Evolutionary conservation across 352 stramenopile species (phyloP).

Genomic region (Elongisporangium anandrum): DNA sequence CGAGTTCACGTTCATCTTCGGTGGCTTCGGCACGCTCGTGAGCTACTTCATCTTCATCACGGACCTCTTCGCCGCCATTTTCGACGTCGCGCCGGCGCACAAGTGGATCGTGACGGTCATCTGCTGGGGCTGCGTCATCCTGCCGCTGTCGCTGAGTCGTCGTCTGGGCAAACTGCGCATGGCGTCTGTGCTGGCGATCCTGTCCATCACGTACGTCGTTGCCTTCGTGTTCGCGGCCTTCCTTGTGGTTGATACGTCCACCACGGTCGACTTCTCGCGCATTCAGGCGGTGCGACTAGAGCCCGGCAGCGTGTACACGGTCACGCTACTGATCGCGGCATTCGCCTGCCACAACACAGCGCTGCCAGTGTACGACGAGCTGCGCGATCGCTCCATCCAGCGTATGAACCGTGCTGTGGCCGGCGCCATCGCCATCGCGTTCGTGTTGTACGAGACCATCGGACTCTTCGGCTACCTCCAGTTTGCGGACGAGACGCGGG

Average conservation of each 20-base stretch:
- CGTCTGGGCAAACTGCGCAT: constrained; percentile 58
- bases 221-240: constrained; percentile 52
- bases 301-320: constrained; percentile 62
- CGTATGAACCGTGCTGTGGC: constrained; percentile 61
- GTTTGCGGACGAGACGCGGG: constrained; percentile 47
- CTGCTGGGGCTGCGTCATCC: constrained; percentile 30
- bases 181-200: constrained; percentile 53
- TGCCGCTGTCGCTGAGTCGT: constrained; percentile 57
- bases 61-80: too few relatives aligned
- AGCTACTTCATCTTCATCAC: too few relatives aligned
- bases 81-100: too few relatives aligned
- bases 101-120: too few relatives aligned
- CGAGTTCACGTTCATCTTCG: too few relatives aligned
- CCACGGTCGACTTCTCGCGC: constrained; percentile 16
- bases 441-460: constrained; percentile 68
- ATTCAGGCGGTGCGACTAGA: constrained; percentile 58
- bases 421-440: constrained; percentile 55
- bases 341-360: too few relatives aligned
- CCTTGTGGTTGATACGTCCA: constrained; percentile 18
- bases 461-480: constrained; percentile 64
- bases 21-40: too few relatives aligned
- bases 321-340: too few relatives aligned
- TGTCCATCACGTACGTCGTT: constrained; percentile 69
- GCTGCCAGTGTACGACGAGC: constrained; percentile 72
- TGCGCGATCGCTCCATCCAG: constrained; percentile 39